A percentile compares a stretch with the other conserved stretches of the same genome.
These are phyloP conservation scores for Binderoboletus segoi DNA, from an alignment of 1,284 basidiomycete species.

Conservation along the genomic window DNA sequence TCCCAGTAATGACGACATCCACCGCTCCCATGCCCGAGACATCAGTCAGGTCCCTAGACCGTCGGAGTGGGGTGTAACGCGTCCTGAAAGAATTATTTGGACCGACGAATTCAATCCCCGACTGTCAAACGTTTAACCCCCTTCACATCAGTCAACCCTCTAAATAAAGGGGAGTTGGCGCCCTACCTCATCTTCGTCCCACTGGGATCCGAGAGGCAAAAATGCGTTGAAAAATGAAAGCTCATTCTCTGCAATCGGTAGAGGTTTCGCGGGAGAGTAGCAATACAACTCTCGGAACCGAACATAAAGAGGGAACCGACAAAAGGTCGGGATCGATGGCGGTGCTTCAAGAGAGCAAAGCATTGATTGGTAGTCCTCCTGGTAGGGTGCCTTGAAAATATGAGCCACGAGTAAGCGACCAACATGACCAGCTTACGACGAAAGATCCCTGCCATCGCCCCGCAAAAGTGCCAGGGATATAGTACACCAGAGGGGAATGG, in stretches of 20 bases:
- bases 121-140: no score
- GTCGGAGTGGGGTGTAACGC: constrained; percentile 35
- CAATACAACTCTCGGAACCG: constrained; percentile 49
- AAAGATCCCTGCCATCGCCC: constrained; percentile 52
- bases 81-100: constrained; percentile 37
- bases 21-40: constrained; percentile 14
- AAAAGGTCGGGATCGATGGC: constrained; percentile 36
- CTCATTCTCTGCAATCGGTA: constrained; percentile 29
- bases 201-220: constrained; percentile 42
- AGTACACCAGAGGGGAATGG: constrained; percentile 22
- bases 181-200: constrained; percentile 40
- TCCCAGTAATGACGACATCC: constrained; percentile 55
- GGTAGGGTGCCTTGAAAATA: constrained; percentile 38
- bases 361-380: constrained; percentile 41
- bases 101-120: constrained; percentile 45
- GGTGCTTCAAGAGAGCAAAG: constrained; percentile 35
- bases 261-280: constrained; percentile 30
- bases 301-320: constrained; percentile 47
- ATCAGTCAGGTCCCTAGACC: constrained; percentile 14
- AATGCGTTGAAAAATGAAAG: constrained; percentile 44
- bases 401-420: constrained; percentile 13
- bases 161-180: not conserved
- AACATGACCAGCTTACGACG: constrained; percentile 36
- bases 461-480: constrained; percentile 45
- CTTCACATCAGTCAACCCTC: constrained; percentile 7